These are phyloP conservation scores for Sicyos baderoa DNA, from an alignment of 306 rosid species.

Conservation along the genomic window DNA sequence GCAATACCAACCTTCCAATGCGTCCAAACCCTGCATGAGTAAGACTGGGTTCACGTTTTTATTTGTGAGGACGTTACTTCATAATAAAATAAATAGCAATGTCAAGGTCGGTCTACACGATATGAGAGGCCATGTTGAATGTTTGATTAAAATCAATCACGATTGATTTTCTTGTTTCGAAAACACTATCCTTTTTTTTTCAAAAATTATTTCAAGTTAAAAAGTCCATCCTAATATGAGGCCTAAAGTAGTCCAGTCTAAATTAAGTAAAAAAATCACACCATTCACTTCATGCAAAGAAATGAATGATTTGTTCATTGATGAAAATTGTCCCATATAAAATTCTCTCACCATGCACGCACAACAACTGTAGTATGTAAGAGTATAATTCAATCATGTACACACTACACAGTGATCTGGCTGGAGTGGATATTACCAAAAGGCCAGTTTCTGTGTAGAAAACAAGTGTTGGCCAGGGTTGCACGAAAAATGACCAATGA, in stretches of 20 bases:
- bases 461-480: background rate
- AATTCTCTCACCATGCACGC: background rate
- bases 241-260: background rate
- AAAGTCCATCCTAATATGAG: background rate
- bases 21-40: slow-evolving; percentile 77
- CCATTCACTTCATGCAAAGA: background rate
- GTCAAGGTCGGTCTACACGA: background rate
- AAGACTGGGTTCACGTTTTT: background rate
- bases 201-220: background rate
- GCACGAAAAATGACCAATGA: slow-evolving; percentile 10
- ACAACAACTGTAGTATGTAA: background rate
- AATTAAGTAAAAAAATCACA: background rate
- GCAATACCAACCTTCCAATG: slow-evolving; percentile 93
- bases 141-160: background rate
- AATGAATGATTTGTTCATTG: background rate
- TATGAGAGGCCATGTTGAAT: background rate
- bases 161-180: background rate
- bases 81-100: background rate
- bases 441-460: background rate
- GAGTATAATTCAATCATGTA: background rate
- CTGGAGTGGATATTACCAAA: background rate
- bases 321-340: background rate
- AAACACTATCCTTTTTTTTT: background rate
- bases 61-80: background rate
- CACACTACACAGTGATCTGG: background rate